Conservation (phyloP, 2,329 filamentous ascomycete species). For the Calcarisporium arbuscula region DNA sequence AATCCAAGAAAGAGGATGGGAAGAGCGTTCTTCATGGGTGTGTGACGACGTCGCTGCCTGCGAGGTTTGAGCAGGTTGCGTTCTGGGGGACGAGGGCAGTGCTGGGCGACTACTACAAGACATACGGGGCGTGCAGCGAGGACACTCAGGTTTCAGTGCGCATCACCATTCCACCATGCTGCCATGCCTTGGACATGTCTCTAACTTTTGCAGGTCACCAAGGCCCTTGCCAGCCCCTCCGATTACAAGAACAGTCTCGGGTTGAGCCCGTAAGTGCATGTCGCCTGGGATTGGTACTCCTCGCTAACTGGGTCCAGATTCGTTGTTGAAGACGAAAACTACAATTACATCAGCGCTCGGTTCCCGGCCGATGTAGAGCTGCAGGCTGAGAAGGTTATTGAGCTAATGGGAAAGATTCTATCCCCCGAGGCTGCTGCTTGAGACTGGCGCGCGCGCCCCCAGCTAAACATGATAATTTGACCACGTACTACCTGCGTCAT, state of each 20-base stretch:
- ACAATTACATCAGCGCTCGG: slow-evolving; percentile 43
- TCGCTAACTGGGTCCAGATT: slow-evolving; percentile 28
- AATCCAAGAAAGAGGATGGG: slow-evolving; percentile 32
- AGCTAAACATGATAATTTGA: too few species aligned
- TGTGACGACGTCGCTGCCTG: slow-evolving; percentile 42
- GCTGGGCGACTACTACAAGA: slow-evolving; percentile 51
- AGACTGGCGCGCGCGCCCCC: too few species aligned
- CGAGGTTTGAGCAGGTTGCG: slow-evolving; percentile 40
- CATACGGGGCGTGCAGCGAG: slow-evolving; percentile 44
- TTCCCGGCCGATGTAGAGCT: slow-evolving; percentile 37
- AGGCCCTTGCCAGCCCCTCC: slow-evolving; percentile 31
- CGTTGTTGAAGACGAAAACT: slow-evolving; percentile 40
- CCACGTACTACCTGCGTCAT: too few species aligned
- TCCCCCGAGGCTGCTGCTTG: too few species aligned
- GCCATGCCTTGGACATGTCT: neutral
- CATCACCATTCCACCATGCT: neutral
- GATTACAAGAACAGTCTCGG: slow-evolving; percentile 40
- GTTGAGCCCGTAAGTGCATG: slow-evolving; percentile 32
- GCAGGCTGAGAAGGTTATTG: slow-evolving; percentile 13
- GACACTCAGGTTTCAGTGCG: slow-evolving; percentile 40
- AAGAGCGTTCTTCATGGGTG: slow-evolving; percentile 41
- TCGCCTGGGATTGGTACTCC: neutral
- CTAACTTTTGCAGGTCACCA: slow-evolving; percentile 29
- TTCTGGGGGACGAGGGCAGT: slow-evolving; percentile 43
- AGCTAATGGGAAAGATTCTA: neutral